Conservation (phyloP, 495 filamentous ascomycete genomes). For the Neurospora discreta region DNA sequence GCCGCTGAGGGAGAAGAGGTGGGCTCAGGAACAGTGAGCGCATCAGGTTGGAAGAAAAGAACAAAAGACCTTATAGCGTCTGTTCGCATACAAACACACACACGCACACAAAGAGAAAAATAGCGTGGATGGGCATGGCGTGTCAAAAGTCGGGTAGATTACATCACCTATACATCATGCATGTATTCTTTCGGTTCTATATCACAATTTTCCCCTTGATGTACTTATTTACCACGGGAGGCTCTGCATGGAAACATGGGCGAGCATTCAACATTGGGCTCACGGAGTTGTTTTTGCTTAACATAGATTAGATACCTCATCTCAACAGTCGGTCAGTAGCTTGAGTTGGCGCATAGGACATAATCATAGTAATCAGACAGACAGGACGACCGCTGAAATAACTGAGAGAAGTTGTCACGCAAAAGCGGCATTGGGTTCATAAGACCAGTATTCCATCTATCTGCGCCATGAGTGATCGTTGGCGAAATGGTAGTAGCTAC, state of each 20-base stretch:
- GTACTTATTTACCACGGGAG: background rate
- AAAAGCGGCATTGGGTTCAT: background rate
- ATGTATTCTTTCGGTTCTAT: background rate
- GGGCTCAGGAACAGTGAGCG: slow-evolving; percentile 49
- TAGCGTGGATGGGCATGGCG: background rate
- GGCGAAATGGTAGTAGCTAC: background rate
- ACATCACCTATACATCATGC: background rate
- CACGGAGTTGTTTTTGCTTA: background rate
- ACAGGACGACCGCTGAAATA: background rate
- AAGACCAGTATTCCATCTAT: background rate
- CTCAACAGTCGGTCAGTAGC: background rate
- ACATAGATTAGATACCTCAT: background rate
- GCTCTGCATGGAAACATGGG: slow-evolving; percentile 10
- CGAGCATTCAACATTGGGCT: slow-evolving; percentile 20
- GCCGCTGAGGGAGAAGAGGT: slow-evolving; percentile 69
- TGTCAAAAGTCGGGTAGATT: background rate
- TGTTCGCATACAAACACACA: background rate
- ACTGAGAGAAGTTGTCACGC: background rate
- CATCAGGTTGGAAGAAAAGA: background rate
- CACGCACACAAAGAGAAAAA: background rate
- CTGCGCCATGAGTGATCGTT: background rate
- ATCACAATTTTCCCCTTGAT: background rate
- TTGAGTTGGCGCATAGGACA: background rate
- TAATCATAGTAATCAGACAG: background rate
- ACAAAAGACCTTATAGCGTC: background rate